Percentiles rank a stretch among this genome's conserved stretches.
Conservation (phyloP, 2,329 filamentous ascomycete genomes). For the Arthrobotrys sinensis region DNA sequence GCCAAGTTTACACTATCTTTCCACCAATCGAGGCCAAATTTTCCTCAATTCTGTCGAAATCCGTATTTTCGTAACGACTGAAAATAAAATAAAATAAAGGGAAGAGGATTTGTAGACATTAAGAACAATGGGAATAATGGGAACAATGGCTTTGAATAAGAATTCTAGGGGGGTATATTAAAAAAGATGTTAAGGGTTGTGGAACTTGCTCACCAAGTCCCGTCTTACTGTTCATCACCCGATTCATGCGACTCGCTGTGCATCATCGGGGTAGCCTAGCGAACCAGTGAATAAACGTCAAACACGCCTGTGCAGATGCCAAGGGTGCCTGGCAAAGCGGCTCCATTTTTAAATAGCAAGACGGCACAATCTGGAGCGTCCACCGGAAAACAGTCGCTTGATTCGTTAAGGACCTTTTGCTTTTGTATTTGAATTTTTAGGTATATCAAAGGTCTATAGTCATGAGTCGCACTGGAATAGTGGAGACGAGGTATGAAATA, state of each 20-base stretch:
- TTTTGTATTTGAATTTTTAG: conserved; percentile 4
- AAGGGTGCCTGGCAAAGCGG: conserved; percentile 36
- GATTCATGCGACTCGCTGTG: conserved; percentile 41
- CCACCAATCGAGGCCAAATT: neutral
- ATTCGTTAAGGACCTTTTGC: neutral
- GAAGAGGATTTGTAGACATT: neutral
- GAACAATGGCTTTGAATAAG: conserved; percentile 15
- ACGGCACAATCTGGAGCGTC: neutral
- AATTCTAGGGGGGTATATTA: conserved; percentile 8
- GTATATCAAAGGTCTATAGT: conserved; percentile 1
- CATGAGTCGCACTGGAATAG: conserved; percentile 3
- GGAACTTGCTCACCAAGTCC: conserved; percentile 9
- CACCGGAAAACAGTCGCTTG: neutral
- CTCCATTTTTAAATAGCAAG: conserved; percentile 35
- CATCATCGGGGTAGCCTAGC: conserved; percentile 40
- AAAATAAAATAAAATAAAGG: neutral
- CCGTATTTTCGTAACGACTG: neutral
- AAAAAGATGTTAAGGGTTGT: neutral
- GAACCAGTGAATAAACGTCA: conserved; percentile 21
- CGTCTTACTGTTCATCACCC: conserved; percentile 30
- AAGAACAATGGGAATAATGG: conserved; percentile 5
- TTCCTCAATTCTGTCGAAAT: neutral
- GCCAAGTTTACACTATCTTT: neutral
- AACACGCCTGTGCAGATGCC: conserved; percentile 31
- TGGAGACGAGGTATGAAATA: conserved; percentile 11